phyloP scores from a whole-genome alignment of 768 basidiomycete species.

The Termitomyces sp. region DNA sequence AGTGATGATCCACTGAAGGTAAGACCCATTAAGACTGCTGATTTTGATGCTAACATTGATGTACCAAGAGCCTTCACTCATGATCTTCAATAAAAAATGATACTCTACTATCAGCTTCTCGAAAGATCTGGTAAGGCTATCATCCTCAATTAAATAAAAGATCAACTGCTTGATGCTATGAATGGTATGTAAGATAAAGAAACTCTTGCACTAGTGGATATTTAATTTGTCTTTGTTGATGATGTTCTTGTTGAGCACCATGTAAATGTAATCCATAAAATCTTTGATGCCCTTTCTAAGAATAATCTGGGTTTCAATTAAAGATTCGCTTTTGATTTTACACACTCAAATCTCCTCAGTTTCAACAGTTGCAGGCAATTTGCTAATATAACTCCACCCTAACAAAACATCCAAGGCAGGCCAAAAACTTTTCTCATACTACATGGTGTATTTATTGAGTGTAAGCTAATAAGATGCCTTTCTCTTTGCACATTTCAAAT shows the following conservation, averaged over 20 bases:
- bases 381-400: not conserved
- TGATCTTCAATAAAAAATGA: no score
- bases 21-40: not conserved
- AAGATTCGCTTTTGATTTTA: not conserved
- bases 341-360: not conserved
- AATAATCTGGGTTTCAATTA: not conserved
- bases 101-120: no score
- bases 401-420: no score
- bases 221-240: no score
- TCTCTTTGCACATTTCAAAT: not conserved
- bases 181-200: not conserved
- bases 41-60: no score
- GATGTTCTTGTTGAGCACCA: no score
- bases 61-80: no score
- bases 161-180: no score
- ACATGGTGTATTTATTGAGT: not conserved
- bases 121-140: no score
- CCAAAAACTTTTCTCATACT: not conserved
- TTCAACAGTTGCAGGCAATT: not conserved
- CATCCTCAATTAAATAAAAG: no score
- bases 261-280: not conserved
- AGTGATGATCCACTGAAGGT: slow-evolving; percentile 15
- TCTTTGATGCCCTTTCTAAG: not conserved
- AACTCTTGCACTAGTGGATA: not conserved
- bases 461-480: not conserved